A percentile compares a stretch with the other conserved stretches of the same genome.
These are phyloP conservation scores for Xylariales sp. DNA, from an alignment of 2,329 filamentous ascomycete genomes.

Conservation along the genomic window DNA sequence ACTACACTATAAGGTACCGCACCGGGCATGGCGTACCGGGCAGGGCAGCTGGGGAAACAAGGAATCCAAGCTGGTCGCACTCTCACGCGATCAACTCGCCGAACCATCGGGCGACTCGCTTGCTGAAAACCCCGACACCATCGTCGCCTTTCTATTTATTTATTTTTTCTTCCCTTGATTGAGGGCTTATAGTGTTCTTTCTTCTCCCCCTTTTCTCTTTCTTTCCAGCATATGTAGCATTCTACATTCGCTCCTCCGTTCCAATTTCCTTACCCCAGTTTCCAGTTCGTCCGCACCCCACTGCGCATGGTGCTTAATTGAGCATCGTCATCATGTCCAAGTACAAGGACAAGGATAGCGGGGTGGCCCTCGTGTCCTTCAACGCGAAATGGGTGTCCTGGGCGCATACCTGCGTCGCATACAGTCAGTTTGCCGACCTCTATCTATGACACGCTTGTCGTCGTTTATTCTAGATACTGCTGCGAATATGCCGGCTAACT, in stretches of 20 bases:
- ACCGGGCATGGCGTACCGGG: too few species aligned
- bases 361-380: conserved; percentile 69
- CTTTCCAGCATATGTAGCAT: neutral
- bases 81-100: conserved; percentile 26
- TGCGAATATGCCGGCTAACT: conserved; percentile 15
- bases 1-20: too few species aligned
- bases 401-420: conserved; percentile 85
- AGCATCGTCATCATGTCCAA: conserved; percentile 40
- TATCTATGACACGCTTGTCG: neutral
- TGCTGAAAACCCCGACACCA: conserved; percentile 30
- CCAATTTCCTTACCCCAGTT: neutral
- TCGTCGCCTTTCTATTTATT: conserved; percentile 7
- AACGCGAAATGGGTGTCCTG: conserved; percentile 93
- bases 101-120: conserved; percentile 15
- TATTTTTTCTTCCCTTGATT: neutral
- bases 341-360: conserved; percentile 74
- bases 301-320: conserved; percentile 26
- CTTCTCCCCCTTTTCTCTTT: neutral
- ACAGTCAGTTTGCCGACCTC: conserved; percentile 65
- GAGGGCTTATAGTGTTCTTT: neutral
- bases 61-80: conserved; percentile 6
- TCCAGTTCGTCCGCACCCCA: neutral
- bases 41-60: too few species aligned
- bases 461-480: neutral
- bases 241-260: neutral